Conservation (phyloP, 2,329 filamentous ascomycete species). For the Phoma sp. region DNA sequence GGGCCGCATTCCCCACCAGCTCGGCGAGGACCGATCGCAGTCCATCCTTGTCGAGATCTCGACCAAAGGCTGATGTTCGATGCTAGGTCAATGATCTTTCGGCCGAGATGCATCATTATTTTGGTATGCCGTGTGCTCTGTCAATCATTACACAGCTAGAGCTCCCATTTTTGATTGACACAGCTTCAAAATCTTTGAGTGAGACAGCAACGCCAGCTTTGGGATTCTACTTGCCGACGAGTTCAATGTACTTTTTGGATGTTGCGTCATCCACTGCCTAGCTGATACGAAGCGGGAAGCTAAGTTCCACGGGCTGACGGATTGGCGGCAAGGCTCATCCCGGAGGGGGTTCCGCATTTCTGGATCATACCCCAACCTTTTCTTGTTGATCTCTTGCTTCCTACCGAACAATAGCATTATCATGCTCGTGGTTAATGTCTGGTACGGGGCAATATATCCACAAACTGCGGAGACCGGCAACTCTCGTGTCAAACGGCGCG, state of each 20-base stretch:
- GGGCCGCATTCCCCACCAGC: neutral
- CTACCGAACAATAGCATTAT: constrained; percentile 1
- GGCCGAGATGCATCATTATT: neutral
- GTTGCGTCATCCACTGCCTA: neutral
- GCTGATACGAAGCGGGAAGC: neutral
- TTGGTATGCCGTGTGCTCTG: too few relatives aligned
- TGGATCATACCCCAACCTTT: neutral
- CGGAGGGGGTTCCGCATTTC: constrained; percentile 2
- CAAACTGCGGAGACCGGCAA: neutral
- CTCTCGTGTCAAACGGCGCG: too few relatives aligned
- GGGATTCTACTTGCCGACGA: too few relatives aligned
- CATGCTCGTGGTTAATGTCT: neutral
- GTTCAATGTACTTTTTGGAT: too few relatives aligned
- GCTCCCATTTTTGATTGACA: too few relatives aligned
- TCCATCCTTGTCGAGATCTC: constrained; percentile 5
- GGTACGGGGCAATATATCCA: neutral
- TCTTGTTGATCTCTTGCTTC: neutral
- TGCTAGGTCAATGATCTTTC: neutral
- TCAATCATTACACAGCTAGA: too few relatives aligned
- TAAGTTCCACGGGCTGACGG: constrained; percentile 1
- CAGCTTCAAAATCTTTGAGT: too few relatives aligned
- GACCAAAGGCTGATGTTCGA: neutral
- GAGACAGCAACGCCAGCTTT: too few relatives aligned
- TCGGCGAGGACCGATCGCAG: constrained; percentile 9
- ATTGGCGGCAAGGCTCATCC: constrained; percentile 6